Evolutionary conservation across 768 basidiomycete genomes (phyloP), one percentile per base, ranked within the genome.

Genomic region (Phaeolepiota aurea): DNA sequence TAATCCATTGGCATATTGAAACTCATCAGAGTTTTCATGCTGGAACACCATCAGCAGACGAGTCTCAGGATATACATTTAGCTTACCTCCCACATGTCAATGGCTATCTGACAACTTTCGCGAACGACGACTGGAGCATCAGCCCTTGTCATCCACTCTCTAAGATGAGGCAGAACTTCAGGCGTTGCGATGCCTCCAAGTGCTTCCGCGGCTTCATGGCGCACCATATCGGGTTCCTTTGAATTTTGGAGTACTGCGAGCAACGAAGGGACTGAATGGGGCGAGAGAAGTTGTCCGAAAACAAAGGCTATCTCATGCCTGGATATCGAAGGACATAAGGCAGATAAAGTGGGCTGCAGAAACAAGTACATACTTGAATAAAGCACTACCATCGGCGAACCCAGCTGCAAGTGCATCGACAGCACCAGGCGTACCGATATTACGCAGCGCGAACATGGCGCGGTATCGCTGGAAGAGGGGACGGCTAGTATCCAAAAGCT

Each of bases 281-380:
- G 71, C 1, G 89, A 91, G 38, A 89, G 77, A 32, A 99, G 74
- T 65, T 99, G 96, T 10, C 96, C 96, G 54, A 98, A 97, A 33
- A 99, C 85, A 59, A 97, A 99, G 1, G 96, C 96, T 35, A 99
- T 90, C 59, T 99, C 96, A 59, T 99, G 96, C 48, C 93, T 94
- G 51, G 28, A 31, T 5, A 40, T 32, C 19, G 40, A 20, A 30
- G 38, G 22, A 28, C 19, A 19, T 21, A 28, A 20, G 12, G 21
- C 18, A 14, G 22, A 11, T 4, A 12, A 38, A 13, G n/a, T 0
- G 31, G 19, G 20, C 16, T 23, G 12, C 38, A 28, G 20, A n/a
- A 15, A 28, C 10, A 25, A 40, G 11, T 11, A 62, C 79, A 50
- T 45, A 93, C 90, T 92, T 90, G 81, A 99, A 98, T 16, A 99